Evolutionary conservation across 768 basidiomycete species (phyloP).

Genomic region (Russula lepida): DNA sequence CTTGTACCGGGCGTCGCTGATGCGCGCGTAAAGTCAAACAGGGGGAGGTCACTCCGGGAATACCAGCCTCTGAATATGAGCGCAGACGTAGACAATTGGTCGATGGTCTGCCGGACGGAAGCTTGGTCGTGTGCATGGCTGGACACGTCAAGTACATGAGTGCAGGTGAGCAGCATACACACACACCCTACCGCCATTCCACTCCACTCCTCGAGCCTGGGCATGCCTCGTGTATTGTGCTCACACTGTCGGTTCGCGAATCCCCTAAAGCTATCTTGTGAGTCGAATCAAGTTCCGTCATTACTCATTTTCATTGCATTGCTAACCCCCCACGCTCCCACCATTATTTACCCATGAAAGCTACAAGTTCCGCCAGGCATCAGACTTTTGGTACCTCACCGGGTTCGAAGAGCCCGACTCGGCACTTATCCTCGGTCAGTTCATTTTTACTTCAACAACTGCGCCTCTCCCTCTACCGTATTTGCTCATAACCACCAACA

Average conservation of each 20-base stretch:
- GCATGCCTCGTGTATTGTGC: not conserved
- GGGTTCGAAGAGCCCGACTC: slow-evolving; percentile 93
- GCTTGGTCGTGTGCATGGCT: slow-evolving; percentile 38
- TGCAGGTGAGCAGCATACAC: slow-evolving; percentile 18
- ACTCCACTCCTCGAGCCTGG: no score
- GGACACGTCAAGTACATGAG: slow-evolving; percentile 38
- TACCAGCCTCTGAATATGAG: slow-evolving; percentile 37
- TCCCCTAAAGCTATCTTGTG: slow-evolving; percentile 17
- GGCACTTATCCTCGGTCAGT: slow-evolving; percentile 71
- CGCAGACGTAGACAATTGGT: slow-evolving; percentile 34
- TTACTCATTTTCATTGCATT: not conserved
- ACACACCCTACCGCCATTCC: no score
- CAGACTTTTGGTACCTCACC: slow-evolving; percentile 93
- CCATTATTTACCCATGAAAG: slow-evolving; percentile 34
- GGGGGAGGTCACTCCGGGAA: slow-evolving; percentile 38
- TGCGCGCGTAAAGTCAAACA: slow-evolving; percentile 21
- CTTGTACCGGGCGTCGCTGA: not conserved
- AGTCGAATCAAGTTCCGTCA: no score
- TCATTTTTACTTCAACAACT: not conserved
- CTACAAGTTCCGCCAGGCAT: slow-evolving; percentile 90
- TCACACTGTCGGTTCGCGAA: not conserved
- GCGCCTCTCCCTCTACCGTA: not conserved
- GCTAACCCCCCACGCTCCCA: not conserved
- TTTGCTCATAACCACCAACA: not conserved
- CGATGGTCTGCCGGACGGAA: slow-evolving; percentile 33